Evolutionary conservation across 2,329 filamentous ascomycete genomes (phyloP), one percentile per base, ranked within the genome.

Genomic region (Cytospora leucostoma): DNA sequence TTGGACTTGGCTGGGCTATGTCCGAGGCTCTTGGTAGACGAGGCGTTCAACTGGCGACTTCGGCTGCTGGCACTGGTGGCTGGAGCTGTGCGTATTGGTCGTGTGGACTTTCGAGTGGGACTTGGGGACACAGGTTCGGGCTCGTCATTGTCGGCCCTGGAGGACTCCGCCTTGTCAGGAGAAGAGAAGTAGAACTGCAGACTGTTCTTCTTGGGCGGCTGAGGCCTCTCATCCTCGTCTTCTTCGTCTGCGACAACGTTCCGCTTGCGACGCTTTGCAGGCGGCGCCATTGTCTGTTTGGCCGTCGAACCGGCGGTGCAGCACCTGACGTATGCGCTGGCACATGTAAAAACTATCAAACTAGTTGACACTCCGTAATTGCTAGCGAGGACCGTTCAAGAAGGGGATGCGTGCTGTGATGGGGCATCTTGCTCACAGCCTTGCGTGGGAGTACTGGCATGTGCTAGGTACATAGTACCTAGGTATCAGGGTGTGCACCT

Each of bases 221-320:
- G 62, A 12, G 70, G 69, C 59, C 68, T 73, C n/a, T 69, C 51
- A 60, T 82, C 79, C 67, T 83, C 79, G 67, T 84, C 80, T 67
- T 82, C 82, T 52, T 78, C 79, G 66, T 75, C 75, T 58, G 80
- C 77, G 65, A 85, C 74, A 70, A 83, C 75, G 73, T 83, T 86
- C 69, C 81, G 82, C 78, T 80, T 84, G 69, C 82, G 82, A 73
- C 85, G 82, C 76, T 85, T 85, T 72, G 82, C 77, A 67, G 82
- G 80, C 75, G 83, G 83, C 70, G 82, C 81, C 84, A 87, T 87
- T 67, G 70, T 71, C 67, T 66, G 65, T 60, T 67, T 65, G 64
- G 74, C 59, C 69, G 77, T 19, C 53, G n/a, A 19, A 40, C 40
- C 12, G 57, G 17, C 37, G 55, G 27, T 44, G 49, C 56, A 62